These are phyloP conservation scores for Eleusine indica DNA, from an alignment of 176 grass and related monocot genomes.

Conservation along the genomic window DNA sequence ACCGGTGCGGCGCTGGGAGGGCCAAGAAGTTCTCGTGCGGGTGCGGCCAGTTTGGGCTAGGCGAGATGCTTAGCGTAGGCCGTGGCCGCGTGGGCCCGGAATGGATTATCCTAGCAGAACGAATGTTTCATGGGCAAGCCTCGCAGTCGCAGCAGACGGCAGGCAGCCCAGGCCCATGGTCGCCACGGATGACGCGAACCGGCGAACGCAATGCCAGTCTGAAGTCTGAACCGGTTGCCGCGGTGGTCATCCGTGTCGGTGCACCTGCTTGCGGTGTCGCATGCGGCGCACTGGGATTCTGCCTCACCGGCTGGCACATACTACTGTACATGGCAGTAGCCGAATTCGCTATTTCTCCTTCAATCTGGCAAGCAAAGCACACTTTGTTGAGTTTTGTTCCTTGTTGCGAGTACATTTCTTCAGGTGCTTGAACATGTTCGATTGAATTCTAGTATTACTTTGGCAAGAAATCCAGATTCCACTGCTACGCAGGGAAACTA, in stretches of 20 bases:
- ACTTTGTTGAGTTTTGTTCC: too few species aligned
- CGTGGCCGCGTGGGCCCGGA: neutral
- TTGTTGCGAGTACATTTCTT: too few species aligned
- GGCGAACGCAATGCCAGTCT: neutral
- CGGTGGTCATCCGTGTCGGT: neutral
- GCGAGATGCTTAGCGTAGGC: neutral
- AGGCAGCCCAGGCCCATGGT: neutral
- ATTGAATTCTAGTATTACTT: neutral
- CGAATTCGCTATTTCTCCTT: too few species aligned
- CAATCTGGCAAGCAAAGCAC: too few species aligned
- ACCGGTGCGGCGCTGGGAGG: neutral
- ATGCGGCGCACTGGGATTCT: neutral
- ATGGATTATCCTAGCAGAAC: neutral
- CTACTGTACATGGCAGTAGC: too few species aligned
- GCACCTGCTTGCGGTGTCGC: neutral
- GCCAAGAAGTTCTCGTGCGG: slow-evolving; percentile 2
- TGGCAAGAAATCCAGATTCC: neutral
- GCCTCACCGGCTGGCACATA: too few species aligned
- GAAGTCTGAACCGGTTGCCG: neutral
- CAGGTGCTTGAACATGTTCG: too few species aligned
- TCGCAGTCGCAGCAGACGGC: neutral
- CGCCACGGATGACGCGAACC: neutral
- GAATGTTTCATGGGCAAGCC: slow-evolving; percentile 1
- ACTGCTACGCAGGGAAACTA: neutral
- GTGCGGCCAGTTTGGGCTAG: neutral